Evolutionary conservation across 108 stramenopile species (phyloP), one percentile per base, ranked within the genome.

Genomic region (Bacterosira constricta): DNA sequence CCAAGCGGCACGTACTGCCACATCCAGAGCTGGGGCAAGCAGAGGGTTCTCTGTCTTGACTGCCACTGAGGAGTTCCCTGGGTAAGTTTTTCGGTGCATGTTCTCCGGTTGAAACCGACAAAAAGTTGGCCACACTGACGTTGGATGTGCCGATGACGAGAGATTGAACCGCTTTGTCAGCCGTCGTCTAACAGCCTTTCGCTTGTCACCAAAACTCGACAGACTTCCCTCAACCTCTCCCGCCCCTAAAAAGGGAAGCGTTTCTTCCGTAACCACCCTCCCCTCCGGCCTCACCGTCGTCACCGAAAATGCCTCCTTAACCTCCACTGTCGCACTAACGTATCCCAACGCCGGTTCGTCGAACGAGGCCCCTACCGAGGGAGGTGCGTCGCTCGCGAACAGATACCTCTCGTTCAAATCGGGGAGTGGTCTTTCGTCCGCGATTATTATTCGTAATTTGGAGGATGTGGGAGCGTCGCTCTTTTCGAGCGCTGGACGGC

Each of bases 291-390:
- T 94, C 36, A 83, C 85, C 7, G 85, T 94, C 44, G 87, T 88
- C 29, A 86, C 93, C 30, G 93, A 94, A 67, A 77, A 81, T 79
- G 86, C 90, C 20, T 78, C 87, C 37, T 61, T 89, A 6, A 87
- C 88, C 18, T 84, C 84, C 58, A 94, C 93, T 36, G 85, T 94
- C 34, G 77, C 88, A 46, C 88, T 94, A 58, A 94, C 93, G 21
- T 94, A 75, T 76, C 93, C 93, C 46, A 88, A 85, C 65, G 93
- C 87, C 12, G 93, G 93, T 44, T 94, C 93, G 50, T 85, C 82
- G 55, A 79, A 80, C 30, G 93, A 94, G 45, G 56, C 32, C 11
- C 55, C 85, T 21, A 66, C 82, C 61, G 90, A 90, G 50, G 66
- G 77, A 30, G 92, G 93, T 39, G 93, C 93, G 30, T 87, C 93